Percentiles rank a stretch among this genome's conserved stretches.
These are phyloP conservation scores for Rhynchospora breviuscula DNA, from an alignment of 176 grass and related monocot genomes.

Conservation along the genomic window DNA sequence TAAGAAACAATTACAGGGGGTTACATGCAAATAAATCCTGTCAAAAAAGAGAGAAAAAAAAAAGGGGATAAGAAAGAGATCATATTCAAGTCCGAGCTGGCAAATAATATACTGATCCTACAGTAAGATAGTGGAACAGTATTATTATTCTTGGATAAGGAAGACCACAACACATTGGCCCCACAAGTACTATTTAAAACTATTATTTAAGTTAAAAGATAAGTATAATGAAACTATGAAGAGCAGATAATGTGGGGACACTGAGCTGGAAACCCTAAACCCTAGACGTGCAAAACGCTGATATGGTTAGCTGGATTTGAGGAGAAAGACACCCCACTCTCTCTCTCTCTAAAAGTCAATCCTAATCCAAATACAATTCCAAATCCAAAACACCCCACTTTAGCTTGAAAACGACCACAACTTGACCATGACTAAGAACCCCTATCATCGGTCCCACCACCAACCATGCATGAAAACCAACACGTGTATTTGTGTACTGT, in stretches of 20 bases:
- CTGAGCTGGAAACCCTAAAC: constrained; percentile 16
- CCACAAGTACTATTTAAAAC: neutral
- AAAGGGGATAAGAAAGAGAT: neutral
- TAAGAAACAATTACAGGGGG: neutral
- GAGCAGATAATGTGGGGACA: constrained; percentile 7
- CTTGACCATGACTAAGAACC: constrained; percentile 33
- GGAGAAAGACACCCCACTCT: constrained; percentile 6
- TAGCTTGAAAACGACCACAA: constrained; percentile 33
- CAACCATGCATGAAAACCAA: constrained; percentile 7
- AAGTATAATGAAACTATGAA: constrained; percentile 1
- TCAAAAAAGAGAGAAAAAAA: neutral
- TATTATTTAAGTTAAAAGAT: constrained; percentile 6
- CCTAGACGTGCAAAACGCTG: constrained; percentile 25
- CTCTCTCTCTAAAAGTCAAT: constrained; percentile 23
- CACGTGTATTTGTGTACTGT: neutral
- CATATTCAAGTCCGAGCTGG: neutral
- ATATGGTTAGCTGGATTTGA: constrained; percentile 34
- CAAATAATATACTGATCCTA: constrained; percentile 8
- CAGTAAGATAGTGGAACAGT: neutral
- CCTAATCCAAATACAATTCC: constrained; percentile 28
- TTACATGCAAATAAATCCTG: neutral
- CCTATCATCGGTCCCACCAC: neutral
- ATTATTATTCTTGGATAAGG: constrained; percentile 13
- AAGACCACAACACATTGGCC: neutral
- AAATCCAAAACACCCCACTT: neutral